Evolutionary conservation across 257 asterid genomes (phyloP).

Genomic region (Capsicum baccatum): DNA sequence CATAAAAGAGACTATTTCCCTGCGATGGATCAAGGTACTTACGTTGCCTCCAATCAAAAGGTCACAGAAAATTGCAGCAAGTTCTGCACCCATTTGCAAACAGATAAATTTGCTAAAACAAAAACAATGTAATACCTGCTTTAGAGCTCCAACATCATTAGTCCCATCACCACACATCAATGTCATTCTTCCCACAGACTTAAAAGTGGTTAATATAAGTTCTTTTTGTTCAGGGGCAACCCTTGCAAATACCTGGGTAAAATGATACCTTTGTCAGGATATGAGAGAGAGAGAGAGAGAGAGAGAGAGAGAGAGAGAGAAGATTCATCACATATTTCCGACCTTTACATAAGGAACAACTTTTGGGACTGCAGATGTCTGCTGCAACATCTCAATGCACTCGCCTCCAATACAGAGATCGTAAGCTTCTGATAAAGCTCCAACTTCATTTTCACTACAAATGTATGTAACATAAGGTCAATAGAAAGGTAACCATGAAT

Average conservation of each 20-base stretch:
- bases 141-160: slow-evolving; percentile 97
- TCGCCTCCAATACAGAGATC: slow-evolving; percentile 98
- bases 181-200: slow-evolving; percentile 91
- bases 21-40: slow-evolving; percentile 1
- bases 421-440: slow-evolving; percentile 70
- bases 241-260: slow-evolving; percentile 86
- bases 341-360: slow-evolving; percentile 96
- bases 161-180: slow-evolving; percentile 99
- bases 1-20: slow-evolving; percentile 1
- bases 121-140: slow-evolving; percentile 65
- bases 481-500: slow-evolving; percentile 10
- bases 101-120: background rate
- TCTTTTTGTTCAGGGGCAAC: slow-evolving; percentile 99
- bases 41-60: background rate
- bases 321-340: slow-evolving; percentile 26
- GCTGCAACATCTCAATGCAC: slow-evolving; percentile 94
- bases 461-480: slow-evolving; percentile 27
- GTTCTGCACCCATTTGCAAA: background rate
- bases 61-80: background rate
- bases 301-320: background rate
- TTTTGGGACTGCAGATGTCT: slow-evolving; percentile 69
- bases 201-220: slow-evolving; percentile 93
- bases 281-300: slow-evolving; percentile 26
- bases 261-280: slow-evolving; percentile 28
- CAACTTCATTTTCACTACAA: slow-evolving; percentile 78